Evolutionary conservation across 139 green algal species (phyloP).

Genomic region (Tetradesmus lagerheimii): DNA sequence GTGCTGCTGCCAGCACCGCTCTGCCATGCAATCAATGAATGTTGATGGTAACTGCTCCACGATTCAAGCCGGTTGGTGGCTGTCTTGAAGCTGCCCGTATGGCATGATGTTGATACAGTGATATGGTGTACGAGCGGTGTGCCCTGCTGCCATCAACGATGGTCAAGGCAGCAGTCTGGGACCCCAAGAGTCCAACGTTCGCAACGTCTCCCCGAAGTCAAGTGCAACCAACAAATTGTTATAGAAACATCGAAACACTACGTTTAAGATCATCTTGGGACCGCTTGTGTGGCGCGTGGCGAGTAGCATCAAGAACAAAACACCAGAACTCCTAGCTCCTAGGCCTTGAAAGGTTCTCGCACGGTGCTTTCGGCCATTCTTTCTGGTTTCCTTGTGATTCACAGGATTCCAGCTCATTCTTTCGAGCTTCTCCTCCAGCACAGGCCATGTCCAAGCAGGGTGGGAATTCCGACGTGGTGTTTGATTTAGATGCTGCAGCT

Average conservation of each 20-base stretch:
- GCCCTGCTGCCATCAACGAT: background rate
- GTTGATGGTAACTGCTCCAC: no score
- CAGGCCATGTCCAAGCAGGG: slow-evolving; percentile 3
- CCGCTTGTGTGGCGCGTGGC: background rate
- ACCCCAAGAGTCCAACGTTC: background rate
- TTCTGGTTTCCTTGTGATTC: slow-evolving; percentile 2
- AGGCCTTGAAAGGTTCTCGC: background rate
- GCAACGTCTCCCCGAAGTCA: background rate
- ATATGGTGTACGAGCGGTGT: background rate
- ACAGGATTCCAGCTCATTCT: background rate
- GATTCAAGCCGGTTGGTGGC: no score
- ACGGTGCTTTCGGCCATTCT: background rate
- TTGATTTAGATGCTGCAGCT: slow-evolving; percentile 49
- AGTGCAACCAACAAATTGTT: no score
- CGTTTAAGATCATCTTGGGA: no score
- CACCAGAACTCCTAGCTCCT: background rate
- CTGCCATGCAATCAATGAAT: no score
- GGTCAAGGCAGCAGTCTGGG: background rate
- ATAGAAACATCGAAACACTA: no score
- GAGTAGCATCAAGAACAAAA: background rate
- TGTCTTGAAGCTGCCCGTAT: no score
- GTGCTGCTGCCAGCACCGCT: no score
- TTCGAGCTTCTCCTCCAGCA: background rate
- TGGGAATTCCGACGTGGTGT: slow-evolving; percentile 33
- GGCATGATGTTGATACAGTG: no score